Evolutionary conservation across 345 rosid species (phyloP), one percentile per base, ranked within the genome.

Genomic region (Bruguiera gymnorhiza): DNA sequence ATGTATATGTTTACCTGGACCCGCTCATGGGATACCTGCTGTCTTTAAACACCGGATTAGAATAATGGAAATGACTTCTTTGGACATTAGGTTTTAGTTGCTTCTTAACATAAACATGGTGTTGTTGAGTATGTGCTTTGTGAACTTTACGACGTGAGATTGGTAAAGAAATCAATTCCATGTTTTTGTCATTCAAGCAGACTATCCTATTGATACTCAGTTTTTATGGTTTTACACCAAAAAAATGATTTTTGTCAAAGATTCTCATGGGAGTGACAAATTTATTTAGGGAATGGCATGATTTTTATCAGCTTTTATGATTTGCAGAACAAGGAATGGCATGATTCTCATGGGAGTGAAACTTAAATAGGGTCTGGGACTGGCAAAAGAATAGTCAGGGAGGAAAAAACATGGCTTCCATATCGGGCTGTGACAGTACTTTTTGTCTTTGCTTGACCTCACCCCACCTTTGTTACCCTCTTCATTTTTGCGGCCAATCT

Each of bases 381-480:
- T 67, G 50, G 62, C 34, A 34, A 15, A 34, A 52, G 69, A 54
- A 66, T 32, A 30, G 31, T 63, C 34, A 6, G 5, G 13, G 11
- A 26, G 29, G 46, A 43, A 16, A 4, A 43, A 26, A 43, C 54
- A 6, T 64, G 67, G 18, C 23, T 26, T 1, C 37, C 68, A 64
- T 48, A 2, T 29, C 20, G 27, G 21, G 37, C 61, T 13, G 39
- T 67, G 7, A 6, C 36, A 54, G 16, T 54, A 3, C 70, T n/a
- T 23, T 21, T 64, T 64, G 70, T 67, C 62, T 52, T 67, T 54
- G 21, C 21, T 54, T 54, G 23, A 54, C 46, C 70, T 54, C 50
- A 23, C 2, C 61, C 30, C 48, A 48, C 57, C 57, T 36, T 57
- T 56, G 8, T 56, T 24, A 54, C 19, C 57, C 53, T 65, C 27